These are phyloP conservation scores for Fragilaria radians DNA, from an alignment of 108 stramenopile species.

Conservation along the genomic window DNA sequence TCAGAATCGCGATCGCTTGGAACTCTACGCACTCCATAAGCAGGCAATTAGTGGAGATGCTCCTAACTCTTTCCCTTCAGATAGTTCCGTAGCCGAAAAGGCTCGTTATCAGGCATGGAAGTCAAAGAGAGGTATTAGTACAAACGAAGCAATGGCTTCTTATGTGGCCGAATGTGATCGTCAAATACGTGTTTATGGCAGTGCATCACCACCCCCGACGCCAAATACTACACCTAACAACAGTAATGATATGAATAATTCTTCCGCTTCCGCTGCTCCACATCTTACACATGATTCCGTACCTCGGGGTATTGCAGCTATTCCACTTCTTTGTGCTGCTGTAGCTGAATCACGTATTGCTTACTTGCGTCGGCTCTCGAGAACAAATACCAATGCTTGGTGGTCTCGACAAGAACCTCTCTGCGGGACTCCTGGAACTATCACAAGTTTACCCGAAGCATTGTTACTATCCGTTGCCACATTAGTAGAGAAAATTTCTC, in stretches of 20 bases:
- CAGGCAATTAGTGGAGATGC: slow-evolving; percentile 76
- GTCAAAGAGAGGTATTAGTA: slow-evolving; percentile 46
- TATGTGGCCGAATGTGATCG: slow-evolving; percentile 79
- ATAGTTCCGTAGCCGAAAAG: slow-evolving; percentile 55
- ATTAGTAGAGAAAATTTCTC: slow-evolving; percentile 43
- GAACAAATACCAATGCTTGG: slow-evolving; percentile 70
- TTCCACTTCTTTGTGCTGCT: slow-evolving; percentile 74
- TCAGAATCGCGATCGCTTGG: slow-evolving; percentile 77
- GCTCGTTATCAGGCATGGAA: slow-evolving; percentile 78
- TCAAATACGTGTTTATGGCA: slow-evolving; percentile 71
- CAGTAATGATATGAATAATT: neutral
- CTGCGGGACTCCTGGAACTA: slow-evolving; percentile 41
- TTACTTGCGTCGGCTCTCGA: slow-evolving; percentile 62
- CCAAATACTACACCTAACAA: slow-evolving; percentile 14
- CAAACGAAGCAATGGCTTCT: slow-evolving; percentile 60
- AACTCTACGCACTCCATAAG: slow-evolving; percentile 89
- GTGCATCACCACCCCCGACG: slow-evolving; percentile 19
- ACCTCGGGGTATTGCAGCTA: slow-evolving; percentile 72
- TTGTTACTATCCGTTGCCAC: slow-evolving; percentile 41
- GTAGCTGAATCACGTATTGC: slow-evolving; percentile 71
- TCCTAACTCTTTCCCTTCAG: slow-evolving; percentile 27
- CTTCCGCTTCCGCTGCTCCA: neutral
- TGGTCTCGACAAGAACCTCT: slow-evolving; percentile 81
- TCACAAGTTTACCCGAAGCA: slow-evolving; percentile 53
- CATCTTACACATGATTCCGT: slow-evolving; percentile 23